A percentile compares a stretch with the other conserved stretches of the same genome.
phyloP scores from a whole-genome alignment of 495 filamentous ascomycete genomes.

The Pyrenula aspistea region DNA sequence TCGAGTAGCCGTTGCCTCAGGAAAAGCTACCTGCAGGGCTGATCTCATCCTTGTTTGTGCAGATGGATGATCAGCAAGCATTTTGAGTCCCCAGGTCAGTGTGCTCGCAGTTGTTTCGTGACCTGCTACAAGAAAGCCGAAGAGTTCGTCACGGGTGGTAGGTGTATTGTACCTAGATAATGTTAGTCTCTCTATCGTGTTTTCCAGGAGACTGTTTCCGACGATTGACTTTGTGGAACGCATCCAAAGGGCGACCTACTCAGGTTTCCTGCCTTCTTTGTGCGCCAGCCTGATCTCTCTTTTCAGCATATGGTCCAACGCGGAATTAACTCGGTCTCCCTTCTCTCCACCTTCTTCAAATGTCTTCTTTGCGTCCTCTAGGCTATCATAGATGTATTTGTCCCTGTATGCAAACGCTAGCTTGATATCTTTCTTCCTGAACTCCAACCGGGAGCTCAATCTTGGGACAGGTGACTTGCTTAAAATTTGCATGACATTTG shows the following conservation, averaged over 20 bases:
- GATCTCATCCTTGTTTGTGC: constrained; percentile 17
- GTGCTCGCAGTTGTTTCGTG: constrained; percentile 8
- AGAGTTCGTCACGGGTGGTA: neutral
- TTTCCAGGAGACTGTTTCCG: too few species aligned
- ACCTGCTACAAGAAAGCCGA: constrained; percentile 3
- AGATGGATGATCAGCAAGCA: constrained; percentile 13
- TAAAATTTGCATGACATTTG: constrained; percentile 5
- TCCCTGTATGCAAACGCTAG: constrained; percentile 5
- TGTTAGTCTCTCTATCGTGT: neutral
- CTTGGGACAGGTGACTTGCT: constrained; percentile 7
- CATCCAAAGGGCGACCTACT: neutral
- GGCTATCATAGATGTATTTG: constrained; percentile 7
- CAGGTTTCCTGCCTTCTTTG: constrained; percentile 17
- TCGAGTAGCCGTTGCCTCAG: constrained; percentile 2
- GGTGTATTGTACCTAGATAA: neutral
- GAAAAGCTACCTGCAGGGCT: constrained; percentile 10
- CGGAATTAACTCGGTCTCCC: constrained; percentile 7
- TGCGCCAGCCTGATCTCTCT: constrained; percentile 18
- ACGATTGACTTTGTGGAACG: too few species aligned
- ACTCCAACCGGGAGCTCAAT: constrained; percentile 4
- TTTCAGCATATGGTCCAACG: constrained; percentile 23
- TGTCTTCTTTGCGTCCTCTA: constrained; percentile 4
- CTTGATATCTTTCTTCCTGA: constrained; percentile 1
- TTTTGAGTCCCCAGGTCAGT: constrained; percentile 21
- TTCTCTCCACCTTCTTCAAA: constrained; percentile 1